These are phyloP conservation scores for Amanita phalloides DNA, from an alignment of 768 basidiomycete genomes.

Conservation along the genomic window DNA sequence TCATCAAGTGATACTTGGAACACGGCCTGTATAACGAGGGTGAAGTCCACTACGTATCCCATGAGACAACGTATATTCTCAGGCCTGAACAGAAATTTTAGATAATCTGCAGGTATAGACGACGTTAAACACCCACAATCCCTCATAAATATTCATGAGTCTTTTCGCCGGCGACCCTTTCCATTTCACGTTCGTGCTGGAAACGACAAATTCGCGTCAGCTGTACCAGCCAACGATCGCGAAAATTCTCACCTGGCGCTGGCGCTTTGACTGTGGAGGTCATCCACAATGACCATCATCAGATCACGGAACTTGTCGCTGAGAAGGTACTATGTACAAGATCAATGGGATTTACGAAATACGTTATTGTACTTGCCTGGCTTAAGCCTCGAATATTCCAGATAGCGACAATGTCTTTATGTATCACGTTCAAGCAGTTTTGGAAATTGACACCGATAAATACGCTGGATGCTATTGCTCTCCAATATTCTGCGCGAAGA, in stretches of 20 bases:
- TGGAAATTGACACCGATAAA: background rate
- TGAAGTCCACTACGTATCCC: background rate
- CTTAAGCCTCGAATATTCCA: slow-evolving; percentile 1
- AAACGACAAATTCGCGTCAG: too few relatives aligned
- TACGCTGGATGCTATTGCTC: background rate
- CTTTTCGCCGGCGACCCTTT: background rate
- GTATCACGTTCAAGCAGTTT: background rate
- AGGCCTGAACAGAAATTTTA: background rate
- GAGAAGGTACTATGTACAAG: background rate
- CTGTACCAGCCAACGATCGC: background rate
- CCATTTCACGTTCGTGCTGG: background rate
- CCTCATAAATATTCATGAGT: background rate
- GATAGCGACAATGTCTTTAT: slow-evolving; percentile 1
- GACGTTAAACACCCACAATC: background rate
- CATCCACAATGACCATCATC: background rate
- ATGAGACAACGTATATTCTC: background rate
- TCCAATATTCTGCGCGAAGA: background rate
- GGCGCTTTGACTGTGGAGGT: background rate
- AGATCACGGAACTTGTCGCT: background rate
- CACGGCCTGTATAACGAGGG: background rate
- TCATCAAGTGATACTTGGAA: background rate
- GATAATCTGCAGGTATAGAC: background rate
- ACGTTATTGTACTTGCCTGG: background rate
- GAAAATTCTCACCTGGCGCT: background rate
- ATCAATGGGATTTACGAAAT: background rate